Conservation (phyloP, 495 filamentous ascomycete genomes). For the Daldinia caldariorum region DNA sequence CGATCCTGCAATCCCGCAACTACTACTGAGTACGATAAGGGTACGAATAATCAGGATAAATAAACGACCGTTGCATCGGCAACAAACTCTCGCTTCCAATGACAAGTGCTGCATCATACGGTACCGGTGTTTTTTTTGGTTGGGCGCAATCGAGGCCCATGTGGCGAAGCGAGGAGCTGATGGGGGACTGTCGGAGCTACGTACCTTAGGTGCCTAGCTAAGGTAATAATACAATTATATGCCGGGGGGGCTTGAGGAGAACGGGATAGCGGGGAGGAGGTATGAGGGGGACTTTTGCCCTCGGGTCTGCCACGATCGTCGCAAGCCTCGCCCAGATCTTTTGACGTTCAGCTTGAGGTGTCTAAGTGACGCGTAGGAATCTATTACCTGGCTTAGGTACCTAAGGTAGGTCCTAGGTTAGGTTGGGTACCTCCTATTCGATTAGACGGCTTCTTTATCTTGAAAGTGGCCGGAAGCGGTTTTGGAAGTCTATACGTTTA, state of each 20-base stretch:
- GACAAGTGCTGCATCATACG: constrained; percentile 17
- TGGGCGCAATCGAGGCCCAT: constrained; percentile 25
- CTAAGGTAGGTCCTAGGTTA: neutral
- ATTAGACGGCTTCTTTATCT: neutral
- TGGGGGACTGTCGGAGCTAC: neutral
- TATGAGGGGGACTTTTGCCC: constrained; percentile 16
- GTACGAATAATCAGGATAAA: constrained; percentile 38
- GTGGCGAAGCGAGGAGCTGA: neutral
- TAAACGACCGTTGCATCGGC: constrained; percentile 30
- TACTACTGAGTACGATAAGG: constrained; percentile 28
- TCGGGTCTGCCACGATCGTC: constrained; percentile 25
- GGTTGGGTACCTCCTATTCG: too few relatives aligned
- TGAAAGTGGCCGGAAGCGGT: neutral
- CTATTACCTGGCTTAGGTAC: neutral
- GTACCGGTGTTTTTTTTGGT: constrained; percentile 26
- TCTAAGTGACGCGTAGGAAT: neutral
- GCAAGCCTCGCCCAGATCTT: constrained; percentile 26
- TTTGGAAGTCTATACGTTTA: neutral
- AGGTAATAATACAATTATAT: neutral
- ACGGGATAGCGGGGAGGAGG: constrained; percentile 3
- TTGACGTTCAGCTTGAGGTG: neutral
- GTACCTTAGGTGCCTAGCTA: too few relatives aligned
- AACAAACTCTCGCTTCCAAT: constrained; percentile 41
- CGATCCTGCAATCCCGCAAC: constrained; percentile 43
- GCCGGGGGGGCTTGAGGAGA: constrained; percentile 9